Base-by-base conservation (phyloP, 768 basidiomycete genomes). In the Mycena rebaudengoi region DNA sequence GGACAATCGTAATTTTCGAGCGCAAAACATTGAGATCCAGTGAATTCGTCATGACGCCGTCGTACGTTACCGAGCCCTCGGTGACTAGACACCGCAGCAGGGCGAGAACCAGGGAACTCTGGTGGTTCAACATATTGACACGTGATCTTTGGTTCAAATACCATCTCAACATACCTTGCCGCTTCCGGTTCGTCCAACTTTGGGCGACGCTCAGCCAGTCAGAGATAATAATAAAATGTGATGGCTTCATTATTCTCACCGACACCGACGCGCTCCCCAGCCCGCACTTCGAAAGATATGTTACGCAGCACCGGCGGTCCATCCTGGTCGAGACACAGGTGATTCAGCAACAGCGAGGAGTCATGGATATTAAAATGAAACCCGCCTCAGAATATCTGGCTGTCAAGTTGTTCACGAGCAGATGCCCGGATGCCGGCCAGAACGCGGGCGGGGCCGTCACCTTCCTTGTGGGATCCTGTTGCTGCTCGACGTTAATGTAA, bases 121-220 rank as follows among this genome's bases (percentile, higher is more conserved):
- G 49, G n/a, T n/a, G n/a, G n/a, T n/a, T n/a, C n/a, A n/a, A n/a
- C n/a, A n/a, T 4, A 77, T 75, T 79, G 28, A 75, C 28, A 20
- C n/a, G 11, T 18, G 12, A 13, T 7, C n/a, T n/a, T n/a, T n/a
- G 3, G 16, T n/a, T 28, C 35, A 18, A 10, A 10, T 37, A 10
- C 18, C 35, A 37, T 37, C 10, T 18, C 10, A 10, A 18, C 35
- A 37, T 37, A 78, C 79, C 76, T 83, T 83, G 35, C 87, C 87
- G 68, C 83, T 85, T 18, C 88, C 88, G 2, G 88, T 89, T 28
- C 87, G 74, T 3, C 88, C 88, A 26, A 88, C 86, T 84, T 62
- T 1, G 77, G 76, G 26, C 78, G 43, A 11, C 43, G 23, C 16
- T 45, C 23, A n/a, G 8, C 23, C 8, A 11, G 21, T 10, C 43